These are phyloP conservation scores for Candida frijolesensis DNA, from an alignment of 1,139 yeast genomes.

Conservation along the genomic window DNA sequence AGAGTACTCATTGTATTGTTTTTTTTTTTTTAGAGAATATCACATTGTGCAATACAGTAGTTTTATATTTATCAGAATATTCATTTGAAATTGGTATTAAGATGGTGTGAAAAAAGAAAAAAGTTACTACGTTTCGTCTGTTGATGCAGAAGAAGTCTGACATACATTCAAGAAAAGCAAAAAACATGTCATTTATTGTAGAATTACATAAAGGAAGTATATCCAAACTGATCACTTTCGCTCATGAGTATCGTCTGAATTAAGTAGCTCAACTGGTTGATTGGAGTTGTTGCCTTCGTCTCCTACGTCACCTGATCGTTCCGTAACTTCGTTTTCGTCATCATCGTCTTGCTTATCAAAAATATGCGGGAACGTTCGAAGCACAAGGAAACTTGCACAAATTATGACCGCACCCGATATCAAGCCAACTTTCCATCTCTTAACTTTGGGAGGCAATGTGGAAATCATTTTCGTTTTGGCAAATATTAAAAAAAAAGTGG, in stretches of 20 bases:
- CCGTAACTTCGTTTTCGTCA: constrained; percentile 17
- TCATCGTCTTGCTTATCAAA: constrained; percentile 11
- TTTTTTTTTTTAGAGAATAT: not conserved
- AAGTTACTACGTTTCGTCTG: no score
- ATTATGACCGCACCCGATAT: constrained; percentile 44
- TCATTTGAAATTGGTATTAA: not conserved
- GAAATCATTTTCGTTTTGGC: not conserved
- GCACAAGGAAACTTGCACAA: constrained; percentile 46
- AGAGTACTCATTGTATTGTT: not conserved
- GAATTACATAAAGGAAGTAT: no score
- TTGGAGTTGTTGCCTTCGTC: constrained; percentile 23
- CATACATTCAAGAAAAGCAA: no score
- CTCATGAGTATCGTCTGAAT: constrained; percentile 11
- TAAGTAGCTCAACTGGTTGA: constrained; percentile 26
- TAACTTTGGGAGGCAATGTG: constrained; percentile 5
- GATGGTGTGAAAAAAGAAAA: not conserved
- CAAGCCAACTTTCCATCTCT: constrained; percentile 21
- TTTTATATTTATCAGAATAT: not conserved
- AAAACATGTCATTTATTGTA: no score
- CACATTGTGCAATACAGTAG: not conserved
- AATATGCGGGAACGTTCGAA: constrained; percentile 55
- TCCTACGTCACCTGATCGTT: constrained; percentile 10
- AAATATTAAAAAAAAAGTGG: constrained; percentile 6
- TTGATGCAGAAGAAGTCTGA: no score
- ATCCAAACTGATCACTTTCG: not conserved